These are phyloP conservation scores for Penicillium tannophilum DNA, from an alignment of 495 filamentous ascomycete genomes.

Conservation along the genomic window DNA sequence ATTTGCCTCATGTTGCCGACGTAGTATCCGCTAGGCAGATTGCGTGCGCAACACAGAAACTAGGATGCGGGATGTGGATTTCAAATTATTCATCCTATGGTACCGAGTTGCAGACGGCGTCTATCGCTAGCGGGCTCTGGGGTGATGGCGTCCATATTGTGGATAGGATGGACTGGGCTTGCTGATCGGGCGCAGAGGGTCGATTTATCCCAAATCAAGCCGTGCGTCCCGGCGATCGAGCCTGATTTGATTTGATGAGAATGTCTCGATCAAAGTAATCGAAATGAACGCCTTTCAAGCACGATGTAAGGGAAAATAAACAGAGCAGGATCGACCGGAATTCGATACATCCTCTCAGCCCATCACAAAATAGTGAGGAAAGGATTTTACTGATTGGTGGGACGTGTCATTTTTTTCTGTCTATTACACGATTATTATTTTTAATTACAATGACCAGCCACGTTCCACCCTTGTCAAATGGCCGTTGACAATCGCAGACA, in stretches of 20 bases:
- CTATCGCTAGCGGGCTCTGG: conserved; percentile 30
- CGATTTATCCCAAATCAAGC: background rate
- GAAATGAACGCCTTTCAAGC: background rate
- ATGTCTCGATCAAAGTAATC: background rate
- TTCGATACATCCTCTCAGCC: conserved; percentile 8
- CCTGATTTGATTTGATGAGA: background rate
- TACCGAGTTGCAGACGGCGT: conserved; percentile 24
- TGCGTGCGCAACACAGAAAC: background rate
- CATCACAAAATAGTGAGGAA: conserved; percentile 7
- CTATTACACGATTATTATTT: background rate
- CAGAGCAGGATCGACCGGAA: conserved; percentile 7
- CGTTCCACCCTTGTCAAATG: conserved; percentile 19
- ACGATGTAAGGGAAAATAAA: background rate
- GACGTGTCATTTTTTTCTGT: background rate
- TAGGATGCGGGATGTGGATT: background rate
- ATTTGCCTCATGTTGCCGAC: background rate
- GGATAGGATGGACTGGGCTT: conserved; percentile 5
- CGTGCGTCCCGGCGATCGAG: background rate
- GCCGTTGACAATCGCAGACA: conserved; percentile 17
- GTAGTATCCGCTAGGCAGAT: background rate
- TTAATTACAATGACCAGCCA: conserved; percentile 1
- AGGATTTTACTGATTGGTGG: conserved; percentile 13
- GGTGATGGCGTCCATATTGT: conserved; percentile 22
- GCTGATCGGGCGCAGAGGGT: background rate
- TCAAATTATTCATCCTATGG: background rate